Base-by-base conservation (phyloP, 495 filamentous ascomycete species). In the Annulohypoxylon stygium region DNA sequence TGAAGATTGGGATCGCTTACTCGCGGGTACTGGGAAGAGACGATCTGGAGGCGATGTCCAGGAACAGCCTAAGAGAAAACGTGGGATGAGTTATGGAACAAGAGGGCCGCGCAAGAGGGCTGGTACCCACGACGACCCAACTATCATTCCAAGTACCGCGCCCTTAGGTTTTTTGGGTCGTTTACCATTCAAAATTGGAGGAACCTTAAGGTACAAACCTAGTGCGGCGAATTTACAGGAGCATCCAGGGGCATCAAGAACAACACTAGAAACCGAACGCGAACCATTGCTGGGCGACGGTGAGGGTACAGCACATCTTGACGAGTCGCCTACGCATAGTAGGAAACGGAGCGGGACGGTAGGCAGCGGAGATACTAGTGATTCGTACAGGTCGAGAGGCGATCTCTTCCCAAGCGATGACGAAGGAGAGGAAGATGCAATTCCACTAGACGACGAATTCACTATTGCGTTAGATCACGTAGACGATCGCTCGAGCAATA, bases 391-490 rank as follows among this genome's bases (percentile, higher is more conserved):
- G 75, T 97, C 95, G n/a, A 87, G 97, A 58, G 94, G 94, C 0
- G 96, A 99, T 80, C 83, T 99, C 20, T 95, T 97, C 71, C 94
- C 93, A 1, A 98, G 95, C 73, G 95, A 97, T 69, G 92, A 90
- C 57, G 96, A 98, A 68, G 91, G 89, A 53, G 93, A 92, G 65
- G 90, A 94, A 78, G 93, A 99, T 85, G 96, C 96, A 0, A 89
- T 98, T 25, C 94, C 96, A 1, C 82, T 99, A 59, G 93, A 94
- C 74, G 96, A 98, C 80, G 96, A 98, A 75, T 97, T 98, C 73
- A 89, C 93, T 1, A 89, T 97, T 81, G 87, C 88, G 1, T 81
- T 97, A 30, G 90, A 91, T 33, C 86, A 91, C 43, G 93, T 91
- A 0, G 87, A 96, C 70, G 94, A 97, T 74, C 87, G 87, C 37